Evolutionary conservation across 345 rosid genomes (phyloP).

Genomic region (Orychophragmus violaceus): DNA sequence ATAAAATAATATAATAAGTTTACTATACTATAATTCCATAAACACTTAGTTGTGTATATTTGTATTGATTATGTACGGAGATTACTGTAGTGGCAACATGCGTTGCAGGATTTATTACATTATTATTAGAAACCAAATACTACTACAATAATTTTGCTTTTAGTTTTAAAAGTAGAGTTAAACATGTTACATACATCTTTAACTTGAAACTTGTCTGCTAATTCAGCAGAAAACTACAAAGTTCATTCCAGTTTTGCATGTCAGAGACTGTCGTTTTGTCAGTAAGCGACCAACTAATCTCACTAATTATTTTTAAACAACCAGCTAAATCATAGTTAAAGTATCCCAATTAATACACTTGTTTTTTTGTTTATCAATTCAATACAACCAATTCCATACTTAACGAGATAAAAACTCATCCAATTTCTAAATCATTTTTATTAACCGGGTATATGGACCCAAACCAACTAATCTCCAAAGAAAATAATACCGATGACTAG

Average conservation of each 20-base stretch:
- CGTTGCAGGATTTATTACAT: background rate
- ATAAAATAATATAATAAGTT: too few species aligned
- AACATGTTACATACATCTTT: too few species aligned
- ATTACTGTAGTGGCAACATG: constrained; percentile 22
- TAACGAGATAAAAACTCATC: background rate
- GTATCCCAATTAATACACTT: background rate
- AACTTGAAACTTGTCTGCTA: constrained; percentile 33
- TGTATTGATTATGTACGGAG: constrained; percentile 4
- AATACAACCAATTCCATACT: background rate
- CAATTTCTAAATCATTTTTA: background rate
- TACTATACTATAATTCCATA: background rate
- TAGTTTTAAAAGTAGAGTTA: constrained; percentile 14
- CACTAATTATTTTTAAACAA: constrained; percentile 2
- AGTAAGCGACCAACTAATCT: constrained; percentile 24
- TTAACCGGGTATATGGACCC: too few species aligned
- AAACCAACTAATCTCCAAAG: too few species aligned
- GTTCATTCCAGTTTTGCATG: constrained; percentile 38
- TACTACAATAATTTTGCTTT: constrained; percentile 15
- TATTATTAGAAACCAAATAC: background rate
- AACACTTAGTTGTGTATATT: background rate
- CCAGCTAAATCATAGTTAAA: constrained; percentile 10
- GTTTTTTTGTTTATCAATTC: background rate
- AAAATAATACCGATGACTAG: too few species aligned
- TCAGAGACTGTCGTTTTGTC: constrained; percentile 47
- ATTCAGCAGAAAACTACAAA: constrained; percentile 19